Evolutionary conservation across 2,329 filamentous ascomycete genomes (phyloP).

Genomic region (Lecanicillium sp.): DNA sequence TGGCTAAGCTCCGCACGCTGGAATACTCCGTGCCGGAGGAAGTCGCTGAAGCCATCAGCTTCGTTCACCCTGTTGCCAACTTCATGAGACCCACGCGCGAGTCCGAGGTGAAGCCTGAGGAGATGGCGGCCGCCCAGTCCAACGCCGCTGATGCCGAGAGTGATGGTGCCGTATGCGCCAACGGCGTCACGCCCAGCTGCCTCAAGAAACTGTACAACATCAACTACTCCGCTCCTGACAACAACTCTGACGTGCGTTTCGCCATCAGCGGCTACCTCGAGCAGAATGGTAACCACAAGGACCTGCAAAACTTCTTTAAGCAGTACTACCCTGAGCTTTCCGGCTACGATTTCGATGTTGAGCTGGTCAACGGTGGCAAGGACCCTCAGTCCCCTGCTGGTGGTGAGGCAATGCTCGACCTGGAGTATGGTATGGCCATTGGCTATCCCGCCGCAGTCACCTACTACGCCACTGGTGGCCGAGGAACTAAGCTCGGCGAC

Average conservation of each 20-base stretch:
- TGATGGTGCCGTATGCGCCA: constrained; percentile 16
- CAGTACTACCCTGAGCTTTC: constrained; percentile 17
- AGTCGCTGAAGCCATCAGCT: constrained; percentile 23
- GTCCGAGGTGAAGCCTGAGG: background rate
- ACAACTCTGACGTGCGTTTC: constrained; percentile 20
- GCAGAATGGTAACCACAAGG: constrained; percentile 27
- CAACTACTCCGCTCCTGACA: constrained; percentile 15
- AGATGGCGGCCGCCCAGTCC: background rate
- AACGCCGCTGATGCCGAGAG: background rate
- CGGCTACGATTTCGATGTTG: constrained; percentile 18
- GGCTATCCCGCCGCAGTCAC: constrained; percentile 25
- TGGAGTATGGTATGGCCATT: constrained; percentile 30
- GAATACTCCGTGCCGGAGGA: constrained; percentile 25
- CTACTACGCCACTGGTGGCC: constrained; percentile 31
- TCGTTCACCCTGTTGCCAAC: constrained; percentile 30
- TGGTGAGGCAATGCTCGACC: constrained; percentile 30
- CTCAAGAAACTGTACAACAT: constrained; percentile 31
- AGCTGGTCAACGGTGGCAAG: constrained; percentile 24
- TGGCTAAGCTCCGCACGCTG: constrained; percentile 23
- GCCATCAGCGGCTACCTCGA: constrained; percentile 33
- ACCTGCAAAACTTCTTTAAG: constrained; percentile 24
- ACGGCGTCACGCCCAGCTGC: constrained; percentile 20
- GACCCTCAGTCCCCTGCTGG: constrained; percentile 26
- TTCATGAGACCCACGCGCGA: constrained; percentile 22
- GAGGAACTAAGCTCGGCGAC: constrained; percentile 20